Percentiles rank a stretch among this genome's conserved stretches.
Conservation (phyloP, 176 grass and related monocot genomes). For the Elymus sibiricus region DNA sequence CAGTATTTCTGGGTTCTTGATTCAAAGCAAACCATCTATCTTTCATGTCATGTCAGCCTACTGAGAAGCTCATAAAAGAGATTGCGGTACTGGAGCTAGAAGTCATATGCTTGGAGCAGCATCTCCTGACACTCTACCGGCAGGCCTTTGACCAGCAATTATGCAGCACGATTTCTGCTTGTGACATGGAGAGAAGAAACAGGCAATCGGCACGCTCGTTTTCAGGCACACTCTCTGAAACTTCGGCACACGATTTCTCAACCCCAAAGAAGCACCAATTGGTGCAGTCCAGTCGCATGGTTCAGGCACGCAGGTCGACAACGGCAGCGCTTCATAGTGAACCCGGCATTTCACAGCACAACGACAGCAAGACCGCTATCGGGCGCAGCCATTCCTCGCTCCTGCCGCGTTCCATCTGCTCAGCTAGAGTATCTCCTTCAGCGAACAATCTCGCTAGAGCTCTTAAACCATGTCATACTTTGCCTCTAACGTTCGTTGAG, state of each 20-base stretch:
- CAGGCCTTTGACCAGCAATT: slow-evolving; percentile 75
- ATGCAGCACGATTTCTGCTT: slow-evolving; percentile 16
- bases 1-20: not conserved
- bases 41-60: slow-evolving; percentile 50
- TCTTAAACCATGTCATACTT: slow-evolving; percentile 76
- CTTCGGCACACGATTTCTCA: slow-evolving; percentile 35
- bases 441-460: slow-evolving; percentile 67
- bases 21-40: not conserved
- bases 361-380: slow-evolving; percentile 29
- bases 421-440: slow-evolving; percentile 67
- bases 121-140: slow-evolving; percentile 75
- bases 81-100: slow-evolving; percentile 92
- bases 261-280: slow-evolving; percentile 35
- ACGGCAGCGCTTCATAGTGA: slow-evolving; percentile 34
- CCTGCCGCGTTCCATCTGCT: slow-evolving; percentile 63
- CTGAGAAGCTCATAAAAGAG: slow-evolving; percentile 81
- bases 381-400: slow-evolving; percentile 84
- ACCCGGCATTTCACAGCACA: not conserved
- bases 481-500: slow-evolving; percentile 73
- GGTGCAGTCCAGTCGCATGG: slow-evolving; percentile 39
- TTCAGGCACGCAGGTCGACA: slow-evolving; percentile 45
- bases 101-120: slow-evolving; percentile 87
- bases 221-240: slow-evolving; percentile 35
- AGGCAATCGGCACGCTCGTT: slow-evolving; percentile 31
- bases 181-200: slow-evolving; percentile 15